Evolutionary conservation across 257 asterid species (phyloP).

Genomic region (Galeopsis tetrahit): DNA sequence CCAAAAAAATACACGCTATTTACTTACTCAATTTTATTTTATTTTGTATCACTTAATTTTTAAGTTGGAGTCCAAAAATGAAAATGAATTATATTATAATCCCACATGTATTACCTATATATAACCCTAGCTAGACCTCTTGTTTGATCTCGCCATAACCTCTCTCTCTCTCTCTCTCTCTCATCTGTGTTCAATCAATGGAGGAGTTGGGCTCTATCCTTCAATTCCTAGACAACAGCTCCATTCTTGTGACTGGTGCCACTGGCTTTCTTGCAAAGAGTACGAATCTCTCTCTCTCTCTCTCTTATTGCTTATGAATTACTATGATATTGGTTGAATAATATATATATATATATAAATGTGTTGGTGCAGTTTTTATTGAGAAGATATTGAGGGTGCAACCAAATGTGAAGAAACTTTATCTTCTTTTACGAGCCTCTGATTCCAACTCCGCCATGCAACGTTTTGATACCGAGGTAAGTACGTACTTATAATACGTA

Average conservation of each 20-base stretch:
- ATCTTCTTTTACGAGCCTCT: constrained; percentile 79
- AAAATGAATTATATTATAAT: no score
- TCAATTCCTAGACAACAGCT: constrained; percentile 57
- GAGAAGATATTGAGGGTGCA: constrained; percentile 87
- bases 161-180: constrained; percentile 11
- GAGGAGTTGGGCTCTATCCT: constrained; percentile 72
- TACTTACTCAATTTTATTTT: no score
- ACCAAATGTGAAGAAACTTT: constrained; percentile 85
- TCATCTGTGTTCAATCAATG: constrained; percentile 33
- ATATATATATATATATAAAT: neutral
- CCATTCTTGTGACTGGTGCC: constrained; percentile 76
- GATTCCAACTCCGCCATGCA: constrained; percentile 65
- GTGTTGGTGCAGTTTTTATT: constrained; percentile 57
- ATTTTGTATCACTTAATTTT: no score
- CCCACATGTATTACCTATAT: neutral
- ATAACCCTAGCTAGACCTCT: neutral
- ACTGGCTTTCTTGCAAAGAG: constrained; percentile 90
- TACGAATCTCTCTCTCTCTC: constrained; percentile 35
- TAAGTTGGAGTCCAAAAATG: neutral
- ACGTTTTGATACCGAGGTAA: constrained; percentile 82
- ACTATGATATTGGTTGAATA: neutral
- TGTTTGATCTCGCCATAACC: neutral
- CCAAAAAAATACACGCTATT: neutral
- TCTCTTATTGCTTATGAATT: neutral
- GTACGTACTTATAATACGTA: neutral